Conservation (phyloP, 2,329 filamentous ascomycete species). For the Fusarium temperatum region DNA sequence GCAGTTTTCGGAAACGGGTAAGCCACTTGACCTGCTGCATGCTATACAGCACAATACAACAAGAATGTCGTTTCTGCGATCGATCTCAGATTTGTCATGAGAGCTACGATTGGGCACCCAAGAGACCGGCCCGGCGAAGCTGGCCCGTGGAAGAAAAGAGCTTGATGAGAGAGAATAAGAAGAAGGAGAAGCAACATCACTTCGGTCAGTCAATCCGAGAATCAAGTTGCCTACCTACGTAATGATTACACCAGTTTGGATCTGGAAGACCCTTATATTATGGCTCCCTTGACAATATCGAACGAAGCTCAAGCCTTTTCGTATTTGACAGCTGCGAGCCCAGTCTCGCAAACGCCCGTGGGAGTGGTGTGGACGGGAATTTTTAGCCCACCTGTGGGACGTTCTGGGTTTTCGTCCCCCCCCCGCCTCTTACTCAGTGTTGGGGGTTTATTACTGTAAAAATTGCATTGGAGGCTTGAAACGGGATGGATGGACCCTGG, state of each 20-base stretch:
- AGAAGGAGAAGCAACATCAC: not conserved
- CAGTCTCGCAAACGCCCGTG: not conserved
- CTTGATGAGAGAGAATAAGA: not conserved
- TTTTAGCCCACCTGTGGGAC: slow-evolving; percentile 25
- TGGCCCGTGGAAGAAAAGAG: not conserved
- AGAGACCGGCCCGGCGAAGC: not conserved
- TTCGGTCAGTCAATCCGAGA: not conserved
- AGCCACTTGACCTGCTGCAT: not conserved
- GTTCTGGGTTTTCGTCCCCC: not conserved
- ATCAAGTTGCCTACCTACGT: not conserved
- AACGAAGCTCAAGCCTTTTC: not conserved
- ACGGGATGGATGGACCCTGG: slow-evolving; percentile 34
- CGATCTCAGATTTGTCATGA: not conserved
- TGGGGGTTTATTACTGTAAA: not conserved
- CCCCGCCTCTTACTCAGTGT: not conserved
- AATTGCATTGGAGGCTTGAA: slow-evolving; percentile 1
- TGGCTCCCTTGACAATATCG: not conserved
- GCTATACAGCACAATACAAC: not conserved
- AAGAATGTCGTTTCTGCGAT: not conserved
- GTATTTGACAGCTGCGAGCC: slow-evolving; percentile 1
- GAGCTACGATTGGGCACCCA: not conserved
- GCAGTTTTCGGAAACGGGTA: not conserved
- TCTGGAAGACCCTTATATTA: not conserved
- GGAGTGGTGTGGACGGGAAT: not conserved
- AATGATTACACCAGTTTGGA: not conserved